Percentiles rank a stretch among this genome's conserved stretches.
Conservation (phyloP, 768 basidiomycete species). For the Lactarius psammicola region DNA sequence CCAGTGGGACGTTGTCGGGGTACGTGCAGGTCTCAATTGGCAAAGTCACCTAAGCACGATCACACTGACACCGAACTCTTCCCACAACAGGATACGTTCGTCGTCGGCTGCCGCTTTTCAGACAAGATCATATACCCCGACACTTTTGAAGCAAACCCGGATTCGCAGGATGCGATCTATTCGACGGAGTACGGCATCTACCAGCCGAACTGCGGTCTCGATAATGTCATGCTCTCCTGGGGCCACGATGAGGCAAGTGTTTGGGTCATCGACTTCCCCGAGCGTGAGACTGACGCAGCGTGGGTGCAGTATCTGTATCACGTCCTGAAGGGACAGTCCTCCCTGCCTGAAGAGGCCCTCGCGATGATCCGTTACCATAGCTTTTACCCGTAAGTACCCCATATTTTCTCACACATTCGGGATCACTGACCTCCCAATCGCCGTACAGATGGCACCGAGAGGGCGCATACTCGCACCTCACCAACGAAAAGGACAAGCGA, state of each 20-base stretch:
- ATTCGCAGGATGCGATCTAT: slow-evolving; percentile 60
- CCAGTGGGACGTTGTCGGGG: slow-evolving; percentile 95
- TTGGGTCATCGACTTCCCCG: slow-evolving; percentile 21
- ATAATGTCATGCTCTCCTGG: slow-evolving; percentile 87
- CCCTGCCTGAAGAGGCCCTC: slow-evolving; percentile 75
- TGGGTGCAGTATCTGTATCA: slow-evolving; percentile 70
- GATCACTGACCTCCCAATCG: slow-evolving; percentile 1
- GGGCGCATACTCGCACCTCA: slow-evolving; percentile 77
- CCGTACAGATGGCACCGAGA: slow-evolving; percentile 79
- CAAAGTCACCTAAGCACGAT: neutral
- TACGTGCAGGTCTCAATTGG: slow-evolving; percentile 37
- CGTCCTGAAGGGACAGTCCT: slow-evolving; percentile 78
- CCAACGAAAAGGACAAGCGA: slow-evolving; percentile 63
- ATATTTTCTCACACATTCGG: neutral
- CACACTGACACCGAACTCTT: slow-evolving; percentile 16
- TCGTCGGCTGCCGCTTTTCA: slow-evolving; percentile 84
- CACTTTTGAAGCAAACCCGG: slow-evolving; percentile 73
- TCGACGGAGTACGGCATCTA: slow-evolving; percentile 76
- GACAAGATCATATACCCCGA: slow-evolving; percentile 81
- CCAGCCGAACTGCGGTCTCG: slow-evolving; percentile 73
- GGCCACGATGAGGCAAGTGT: slow-evolving; percentile 81
- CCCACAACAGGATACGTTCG: slow-evolving; percentile 57
- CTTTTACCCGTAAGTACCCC: slow-evolving; percentile 71
- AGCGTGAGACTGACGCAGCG: neutral
- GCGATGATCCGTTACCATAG: slow-evolving; percentile 95